Conservation (phyloP, 164 flowering plant species). For the Tetrastigma voinierianum region DNA sequence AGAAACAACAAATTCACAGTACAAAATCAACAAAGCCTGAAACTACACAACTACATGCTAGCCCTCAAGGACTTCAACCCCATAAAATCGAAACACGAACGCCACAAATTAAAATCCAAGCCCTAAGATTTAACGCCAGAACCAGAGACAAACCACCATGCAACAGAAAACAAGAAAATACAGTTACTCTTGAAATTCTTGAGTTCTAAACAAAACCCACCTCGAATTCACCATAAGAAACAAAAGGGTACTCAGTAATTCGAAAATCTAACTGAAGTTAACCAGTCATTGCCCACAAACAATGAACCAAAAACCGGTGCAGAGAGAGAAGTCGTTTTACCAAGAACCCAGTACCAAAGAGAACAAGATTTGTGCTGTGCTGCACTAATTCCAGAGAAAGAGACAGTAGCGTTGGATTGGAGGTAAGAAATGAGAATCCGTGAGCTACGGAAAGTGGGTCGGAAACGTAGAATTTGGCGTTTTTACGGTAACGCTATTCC, state of each 20-base stretch:
- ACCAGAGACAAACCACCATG: neutral
- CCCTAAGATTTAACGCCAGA: neutral
- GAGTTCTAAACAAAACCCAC: slow-evolving; percentile 7
- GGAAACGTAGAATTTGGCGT: neutral
- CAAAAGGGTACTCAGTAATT: slow-evolving; percentile 7
- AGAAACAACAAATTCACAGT: no score
- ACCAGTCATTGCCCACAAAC: neutral
- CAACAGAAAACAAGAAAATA: neutral
- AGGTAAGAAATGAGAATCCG: neutral
- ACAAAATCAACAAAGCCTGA: no score
- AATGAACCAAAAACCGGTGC: neutral
- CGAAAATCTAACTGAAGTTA: neutral
- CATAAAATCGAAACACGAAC: no score
- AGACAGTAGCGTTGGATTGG: slow-evolving; percentile 11
- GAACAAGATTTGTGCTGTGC: slow-evolving; percentile 9
- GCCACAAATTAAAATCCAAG: no score
- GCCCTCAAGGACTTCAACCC: no score
- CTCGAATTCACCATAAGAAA: slow-evolving; percentile 3
- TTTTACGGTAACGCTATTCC: neutral
- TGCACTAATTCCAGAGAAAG: neutral
- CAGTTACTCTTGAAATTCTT: neutral
- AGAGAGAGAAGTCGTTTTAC: slow-evolving; percentile 3
- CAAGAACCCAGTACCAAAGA: slow-evolving; percentile 3
- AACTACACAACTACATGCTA: no score
- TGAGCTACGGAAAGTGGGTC: neutral